Conservation (phyloP, 129 eudicot genomes). For the Heracleum sosnowskyi region DNA sequence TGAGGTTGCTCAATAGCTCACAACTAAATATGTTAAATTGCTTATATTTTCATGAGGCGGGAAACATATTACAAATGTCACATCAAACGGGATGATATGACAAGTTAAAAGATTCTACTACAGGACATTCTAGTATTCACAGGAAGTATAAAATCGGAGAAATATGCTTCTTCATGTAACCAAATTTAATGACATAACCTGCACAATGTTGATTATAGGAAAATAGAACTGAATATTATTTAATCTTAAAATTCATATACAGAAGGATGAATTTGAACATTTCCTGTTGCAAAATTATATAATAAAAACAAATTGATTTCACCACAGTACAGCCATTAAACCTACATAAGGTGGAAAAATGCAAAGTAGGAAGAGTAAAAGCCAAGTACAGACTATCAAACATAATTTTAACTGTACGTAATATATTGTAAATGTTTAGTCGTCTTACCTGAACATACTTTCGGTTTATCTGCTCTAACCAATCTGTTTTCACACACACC, state of each 20-base stretch:
- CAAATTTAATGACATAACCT: neutral
- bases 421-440: neutral
- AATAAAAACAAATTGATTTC: neutral
- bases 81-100: neutral
- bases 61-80: neutral
- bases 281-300: neutral
- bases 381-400: neutral
- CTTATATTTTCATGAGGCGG: neutral
- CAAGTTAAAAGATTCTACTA: neutral
- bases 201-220: neutral
- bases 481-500: slow-evolving; percentile 81
- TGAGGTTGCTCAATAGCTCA: neutral
- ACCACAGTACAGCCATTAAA: neutral
- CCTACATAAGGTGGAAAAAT: neutral
- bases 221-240: neutral
- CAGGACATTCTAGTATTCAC: no score
- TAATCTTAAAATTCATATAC: neutral
- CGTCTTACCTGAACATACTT: slow-evolving; percentile 69
- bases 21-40: neutral
- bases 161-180: neutral
- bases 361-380: neutral
- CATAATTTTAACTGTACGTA: neutral
- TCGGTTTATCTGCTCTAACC: slow-evolving; percentile 92
- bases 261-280: neutral
- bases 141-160: no score